phyloP scores from a whole-genome alignment of 1,284 basidiomycete genomes.

The Abortiporus biennis region DNA sequence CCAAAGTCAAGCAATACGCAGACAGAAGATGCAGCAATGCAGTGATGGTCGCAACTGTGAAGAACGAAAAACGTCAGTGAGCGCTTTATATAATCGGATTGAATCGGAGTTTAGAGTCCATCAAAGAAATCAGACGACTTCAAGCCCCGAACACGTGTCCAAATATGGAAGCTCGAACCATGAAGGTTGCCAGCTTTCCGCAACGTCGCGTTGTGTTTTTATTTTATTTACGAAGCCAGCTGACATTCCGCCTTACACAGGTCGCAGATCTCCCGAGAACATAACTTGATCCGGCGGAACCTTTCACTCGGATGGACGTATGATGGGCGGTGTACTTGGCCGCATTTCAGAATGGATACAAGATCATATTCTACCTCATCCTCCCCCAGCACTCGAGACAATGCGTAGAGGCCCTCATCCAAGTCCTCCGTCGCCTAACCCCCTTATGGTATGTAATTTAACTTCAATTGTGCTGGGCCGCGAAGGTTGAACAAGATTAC shows the following conservation, averaged over 20 bases:
- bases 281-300: too few species aligned
- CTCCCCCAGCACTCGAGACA: conserved; percentile 37
- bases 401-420: conserved; percentile 53
- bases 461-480: not conserved
- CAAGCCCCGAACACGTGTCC: too few species aligned
- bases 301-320: conserved; percentile 1
- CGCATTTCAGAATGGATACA: conserved; percentile 18
- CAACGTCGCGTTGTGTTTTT: too few species aligned
- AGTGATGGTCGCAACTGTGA: conserved; percentile 35
- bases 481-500: not conserved
- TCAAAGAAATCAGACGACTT: too few species aligned
- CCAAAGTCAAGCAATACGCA: conserved; percentile 54
- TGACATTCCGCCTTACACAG: too few species aligned
- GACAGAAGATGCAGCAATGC: conserved; percentile 40
- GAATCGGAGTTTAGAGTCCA: conserved; percentile 12
- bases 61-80: conserved; percentile 2
- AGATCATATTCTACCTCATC: conserved; percentile 17
- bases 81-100: conserved; percentile 15
- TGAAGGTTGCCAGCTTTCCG: too few species aligned
- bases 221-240: too few species aligned
- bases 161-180: too few species aligned
- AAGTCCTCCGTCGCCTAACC: conserved; percentile 35
- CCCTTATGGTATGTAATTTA: conserved; percentile 52
- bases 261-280: too few species aligned
- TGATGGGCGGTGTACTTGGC: conserved; percentile 13